These are phyloP conservation scores for Dothideomycetes sp. DNA, from an alignment of 2,329 filamentous ascomycete species.

Conservation along the genomic window DNA sequence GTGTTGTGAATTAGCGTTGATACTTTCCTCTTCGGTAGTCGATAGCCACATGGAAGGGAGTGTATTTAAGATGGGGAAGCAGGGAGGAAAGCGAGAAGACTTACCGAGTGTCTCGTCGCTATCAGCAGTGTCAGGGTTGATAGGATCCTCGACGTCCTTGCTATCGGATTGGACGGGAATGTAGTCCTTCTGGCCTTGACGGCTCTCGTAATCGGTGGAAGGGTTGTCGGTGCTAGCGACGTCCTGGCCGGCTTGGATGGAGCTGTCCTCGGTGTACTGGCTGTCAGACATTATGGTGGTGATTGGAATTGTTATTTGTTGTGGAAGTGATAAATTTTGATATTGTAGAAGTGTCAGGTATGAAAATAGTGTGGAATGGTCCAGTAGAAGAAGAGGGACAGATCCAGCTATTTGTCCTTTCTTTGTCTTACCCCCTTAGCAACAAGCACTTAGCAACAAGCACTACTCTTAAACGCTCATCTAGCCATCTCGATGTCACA, in stretches of 20 bases:
- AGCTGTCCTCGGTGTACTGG: slow-evolving; percentile 15
- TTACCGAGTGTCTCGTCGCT: slow-evolving; percentile 36
- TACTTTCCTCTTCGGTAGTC: too few relatives aligned
- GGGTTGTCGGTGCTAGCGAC: slow-evolving; percentile 29
- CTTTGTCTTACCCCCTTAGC: too few relatives aligned
- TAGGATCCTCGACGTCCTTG: slow-evolving; percentile 33
- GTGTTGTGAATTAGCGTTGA: too few relatives aligned
- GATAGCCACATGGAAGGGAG: background rate
- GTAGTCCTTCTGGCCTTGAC: slow-evolving; percentile 33
- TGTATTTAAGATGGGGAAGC: background rate
- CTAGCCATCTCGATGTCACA: background rate
- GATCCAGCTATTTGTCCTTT: background rate
- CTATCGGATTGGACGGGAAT: slow-evolving; percentile 37
- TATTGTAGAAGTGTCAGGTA: background rate
- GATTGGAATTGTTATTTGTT: slow-evolving; percentile 2
- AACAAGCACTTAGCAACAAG: too few relatives aligned
- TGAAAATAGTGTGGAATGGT: slow-evolving; percentile 1
- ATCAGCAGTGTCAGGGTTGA: slow-evolving; percentile 32
- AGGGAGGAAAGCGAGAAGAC: too few relatives aligned
- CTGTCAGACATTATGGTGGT: slow-evolving; percentile 11
- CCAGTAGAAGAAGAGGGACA: background rate
- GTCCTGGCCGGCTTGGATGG: slow-evolving; percentile 18
- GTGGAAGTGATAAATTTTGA: background rate
- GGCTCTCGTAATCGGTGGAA: slow-evolving; percentile 35
- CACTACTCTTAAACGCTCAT: background rate